These are phyloP conservation scores for Cucumis hystrix DNA, from an alignment of 306 rosid species.

Conservation along the genomic window DNA sequence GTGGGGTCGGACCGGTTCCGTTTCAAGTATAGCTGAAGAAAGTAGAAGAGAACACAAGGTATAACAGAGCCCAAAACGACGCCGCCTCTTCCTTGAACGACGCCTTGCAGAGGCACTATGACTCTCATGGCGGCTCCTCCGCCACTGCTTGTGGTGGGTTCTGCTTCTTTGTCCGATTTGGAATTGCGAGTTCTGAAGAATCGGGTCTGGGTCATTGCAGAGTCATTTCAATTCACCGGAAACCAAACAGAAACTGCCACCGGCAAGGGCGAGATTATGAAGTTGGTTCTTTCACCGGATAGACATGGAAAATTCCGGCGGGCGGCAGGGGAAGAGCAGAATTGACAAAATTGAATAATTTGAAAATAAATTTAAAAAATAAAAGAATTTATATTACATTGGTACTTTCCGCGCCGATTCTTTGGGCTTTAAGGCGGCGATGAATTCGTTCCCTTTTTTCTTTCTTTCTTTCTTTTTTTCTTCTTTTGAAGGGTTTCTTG, in stretches of 20 bases:
- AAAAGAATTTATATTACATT: neutral
- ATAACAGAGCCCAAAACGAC: slow-evolving; percentile 74
- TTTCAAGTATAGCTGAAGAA: slow-evolving; percentile 66
- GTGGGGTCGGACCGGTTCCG: slow-evolving; percentile 23
- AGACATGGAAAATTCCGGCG: neutral
- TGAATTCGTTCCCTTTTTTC: neutral
- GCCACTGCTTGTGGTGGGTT: slow-evolving; percentile 8
- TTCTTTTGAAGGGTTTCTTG: neutral
- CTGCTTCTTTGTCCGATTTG: slow-evolving; percentile 6
- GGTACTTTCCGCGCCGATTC: slow-evolving; percentile 7
- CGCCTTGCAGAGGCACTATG: slow-evolving; percentile 81
- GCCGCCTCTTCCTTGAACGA: slow-evolving; percentile 87
- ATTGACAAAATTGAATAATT: neutral
- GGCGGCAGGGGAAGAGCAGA: neutral
- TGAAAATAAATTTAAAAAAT: neutral
- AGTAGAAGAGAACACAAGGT: slow-evolving; percentile 86
- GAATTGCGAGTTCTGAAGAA: neutral
- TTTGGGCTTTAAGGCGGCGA: neutral
- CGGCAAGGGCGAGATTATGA: neutral
- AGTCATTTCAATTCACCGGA: slow-evolving; percentile 6
- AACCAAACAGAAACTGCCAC: neutral
- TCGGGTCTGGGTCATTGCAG: slow-evolving; percentile 29
- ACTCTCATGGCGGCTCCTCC: slow-evolving; percentile 66
- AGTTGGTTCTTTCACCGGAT: neutral
- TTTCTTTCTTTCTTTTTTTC: no score